Percentiles rank a stretch among this genome's conserved stretches.
phyloP scores from a whole-genome alignment of 345 rosid genomes.

The Ceriops tagal region DNA sequence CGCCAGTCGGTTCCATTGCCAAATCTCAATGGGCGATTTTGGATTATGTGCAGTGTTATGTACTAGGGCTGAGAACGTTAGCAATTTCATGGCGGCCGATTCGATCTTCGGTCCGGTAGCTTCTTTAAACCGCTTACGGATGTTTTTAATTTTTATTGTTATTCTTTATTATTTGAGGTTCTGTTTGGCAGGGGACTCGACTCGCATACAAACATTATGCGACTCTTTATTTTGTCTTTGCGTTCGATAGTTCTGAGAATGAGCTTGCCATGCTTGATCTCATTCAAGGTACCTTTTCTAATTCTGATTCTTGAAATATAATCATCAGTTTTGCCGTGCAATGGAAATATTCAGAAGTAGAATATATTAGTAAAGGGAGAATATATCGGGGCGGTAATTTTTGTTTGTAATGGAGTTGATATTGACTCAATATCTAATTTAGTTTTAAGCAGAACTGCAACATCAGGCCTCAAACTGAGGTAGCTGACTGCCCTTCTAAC shows the following conservation, averaged over 20 bases:
- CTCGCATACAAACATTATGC: constrained; percentile 91
- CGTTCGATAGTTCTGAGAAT: constrained; percentile 86
- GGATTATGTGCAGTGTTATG: constrained; percentile 49
- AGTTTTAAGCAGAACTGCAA: no score
- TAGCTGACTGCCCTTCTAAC: no score
- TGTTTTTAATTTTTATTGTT: neutral
- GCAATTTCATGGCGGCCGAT: constrained; percentile 79
- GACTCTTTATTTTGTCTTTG: constrained; percentile 77
- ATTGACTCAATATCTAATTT: no score
- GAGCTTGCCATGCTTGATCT: constrained; percentile 97
- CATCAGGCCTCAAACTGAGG: no score
- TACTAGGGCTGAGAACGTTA: constrained; percentile 82
- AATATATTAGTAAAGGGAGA: neutral
- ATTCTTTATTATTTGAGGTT: neutral
- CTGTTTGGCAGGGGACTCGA: constrained; percentile 56
- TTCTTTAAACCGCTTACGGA: neutral
- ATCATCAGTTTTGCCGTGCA: neutral
- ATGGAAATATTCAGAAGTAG: neutral
- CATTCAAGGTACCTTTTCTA: constrained; percentile 61
- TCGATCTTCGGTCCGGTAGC: constrained; percentile 86
- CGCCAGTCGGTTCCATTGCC: neutral
- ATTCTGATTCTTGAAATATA: neutral
- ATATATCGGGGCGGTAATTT: neutral
- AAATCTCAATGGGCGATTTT: neutral
- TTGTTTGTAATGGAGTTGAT: neutral